Base-by-base conservation (phyloP, 202 grass and related monocot species). In the Brachypodium distachyon region DNA sequence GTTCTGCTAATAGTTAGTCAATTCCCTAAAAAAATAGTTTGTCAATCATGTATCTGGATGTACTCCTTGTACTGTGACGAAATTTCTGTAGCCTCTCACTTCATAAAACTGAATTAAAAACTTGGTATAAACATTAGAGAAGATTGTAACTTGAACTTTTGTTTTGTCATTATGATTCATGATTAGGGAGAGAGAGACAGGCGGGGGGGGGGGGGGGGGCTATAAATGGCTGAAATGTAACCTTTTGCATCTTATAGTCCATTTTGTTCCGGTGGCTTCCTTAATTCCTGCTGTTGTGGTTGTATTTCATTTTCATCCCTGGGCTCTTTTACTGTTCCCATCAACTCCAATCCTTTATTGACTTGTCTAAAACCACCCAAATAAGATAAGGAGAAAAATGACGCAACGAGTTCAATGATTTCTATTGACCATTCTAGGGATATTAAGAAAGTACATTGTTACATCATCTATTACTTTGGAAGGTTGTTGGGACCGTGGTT, bases 21-120 rank as follows among this genome's bases (percentile, higher is more conserved):
- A 80, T 66, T n/a, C n/a, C n/a, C n/a, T n/a, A n/a, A n/a, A n/a
- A n/a, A n/a, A n/a, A n/a, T n/a, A n/a, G n/a, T n/a, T n/a, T n/a
- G n/a, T n/a, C n/a, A n/a, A n/a, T 85, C 74, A 79, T 79, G 26
- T 37, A 28, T 65, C 12, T 39, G 46, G n/a, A 72, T 63, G 64
- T 42, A n/a, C n/a, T 41, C 46, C 26, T 44, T 17, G 23, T 74
- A 23, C 12, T 6, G 0, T 2, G 29, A 67, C 78, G 33, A 61
- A 78, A 82, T 67, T 67, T 0, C 26, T 74, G 14, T 73, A 82
- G 32, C 44, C 78, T 53, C 74, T 87, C 54, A 61, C 33, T 33
- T 73, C 58, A 57, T 51, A 57, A 70, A 23, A 59, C 33, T 27
- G 37, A 25, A 54, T 26, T 28, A 33, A 47, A 67, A 76, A 34